Conservation (phyloP, 306 rosid genomes). For the Lathyrus oleraceus region DNA sequence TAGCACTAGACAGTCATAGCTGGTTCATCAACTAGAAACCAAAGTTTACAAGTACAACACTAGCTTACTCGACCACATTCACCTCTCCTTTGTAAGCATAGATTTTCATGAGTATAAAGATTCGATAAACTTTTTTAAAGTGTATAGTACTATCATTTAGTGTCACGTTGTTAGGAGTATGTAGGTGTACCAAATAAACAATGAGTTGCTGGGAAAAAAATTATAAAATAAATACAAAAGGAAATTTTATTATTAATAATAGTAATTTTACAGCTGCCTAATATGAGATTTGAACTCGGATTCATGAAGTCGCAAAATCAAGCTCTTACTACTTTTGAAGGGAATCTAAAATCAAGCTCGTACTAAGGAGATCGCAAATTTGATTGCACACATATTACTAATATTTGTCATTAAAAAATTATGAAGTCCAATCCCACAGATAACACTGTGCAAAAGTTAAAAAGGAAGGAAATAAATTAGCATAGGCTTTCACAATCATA, state of each 20-base stretch:
- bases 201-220: not conserved
- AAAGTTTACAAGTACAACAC: not conserved
- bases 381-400: not conserved
- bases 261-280: not conserved
- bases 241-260: too few relatives aligned
- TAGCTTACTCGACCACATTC: not conserved
- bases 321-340: not conserved
- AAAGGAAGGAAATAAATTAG: not conserved
- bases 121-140: not conserved
- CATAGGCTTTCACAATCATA: constrained; percentile 8
- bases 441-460: constrained; percentile 2
- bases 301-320: not conserved
- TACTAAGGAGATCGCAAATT: not conserved
- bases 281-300: not conserved
- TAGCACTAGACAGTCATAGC: not conserved
- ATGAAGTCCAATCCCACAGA: not conserved
- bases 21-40: not conserved
- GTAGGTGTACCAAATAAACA: not conserved
- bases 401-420: not conserved
- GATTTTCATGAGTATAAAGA: not conserved
- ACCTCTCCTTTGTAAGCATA: not conserved
- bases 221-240: too few relatives aligned
- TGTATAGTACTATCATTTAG: not conserved
- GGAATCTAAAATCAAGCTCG: too few relatives aligned
- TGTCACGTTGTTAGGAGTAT: not conserved